Base-by-base conservation (phyloP, 1,284 basidiomycete species). In the Ustilago loliicola region DNA sequence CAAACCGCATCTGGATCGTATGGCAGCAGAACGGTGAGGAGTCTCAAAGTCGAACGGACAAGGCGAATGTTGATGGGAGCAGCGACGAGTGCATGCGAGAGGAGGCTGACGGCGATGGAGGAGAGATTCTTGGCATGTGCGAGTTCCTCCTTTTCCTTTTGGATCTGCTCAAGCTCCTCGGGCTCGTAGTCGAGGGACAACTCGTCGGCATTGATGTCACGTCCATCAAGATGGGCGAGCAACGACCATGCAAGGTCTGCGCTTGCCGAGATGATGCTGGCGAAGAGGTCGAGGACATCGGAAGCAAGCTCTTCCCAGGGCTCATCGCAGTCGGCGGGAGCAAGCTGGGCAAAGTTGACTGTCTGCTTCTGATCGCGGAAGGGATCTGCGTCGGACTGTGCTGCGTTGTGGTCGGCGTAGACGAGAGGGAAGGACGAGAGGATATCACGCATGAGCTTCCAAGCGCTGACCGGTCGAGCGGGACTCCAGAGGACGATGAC, bases 401-500 rank as follows among this genome's bases (percentile, higher is more conserved):
- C 11, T 25, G 36, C 27, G 8, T 27, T 15, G 38, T 36, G 50
- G 8, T 53, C 52, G 32, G 64, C 66, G 36, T 66, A 66, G 19
- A 65, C 61, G 4, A 66, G 75, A 13, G 66, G 64, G 87, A 87
- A 94, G 82, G 92, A 90, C 6, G 91, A 90, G 59, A 96, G 87
- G 23, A 94, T 87, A 80, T 95, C 94, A 11, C 93, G 86, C 21
- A 95, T 87, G 17, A 95, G 85, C 80, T 91, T 92, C 94, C 94
- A 95, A 0, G 92, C 94, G 11, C 83, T 85, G 52, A 81, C 56
- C 25, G 91, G 93, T 82, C 93, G 91, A 45, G 91, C 88, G 71
- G 92, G 91, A 70, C 92, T 89, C 94, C 94, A 96, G n/a, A 90
- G 89, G 1, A 95, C 90, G 10, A 93, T 91, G 48, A 93, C 88